phyloP scores from a whole-genome alignment of 2,329 filamentous ascomycete species.

The Paraphaeosphaeria minitans region DNA sequence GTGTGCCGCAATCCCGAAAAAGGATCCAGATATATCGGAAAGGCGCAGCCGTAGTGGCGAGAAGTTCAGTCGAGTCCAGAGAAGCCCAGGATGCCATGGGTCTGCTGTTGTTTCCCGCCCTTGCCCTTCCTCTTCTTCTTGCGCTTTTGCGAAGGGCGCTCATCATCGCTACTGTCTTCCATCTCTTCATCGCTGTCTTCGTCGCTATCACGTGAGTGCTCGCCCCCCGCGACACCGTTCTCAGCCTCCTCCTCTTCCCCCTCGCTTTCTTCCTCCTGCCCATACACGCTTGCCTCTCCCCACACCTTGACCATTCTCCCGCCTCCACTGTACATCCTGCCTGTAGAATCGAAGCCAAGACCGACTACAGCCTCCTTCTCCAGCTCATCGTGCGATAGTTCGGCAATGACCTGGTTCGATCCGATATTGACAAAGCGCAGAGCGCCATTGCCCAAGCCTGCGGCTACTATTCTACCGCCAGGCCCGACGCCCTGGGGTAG shows the following conservation, averaged over 20 bases:
- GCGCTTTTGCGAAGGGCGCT: constrained; percentile 47
- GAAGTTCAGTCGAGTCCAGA: constrained; percentile 37
- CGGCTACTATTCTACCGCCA: constrained; percentile 73
- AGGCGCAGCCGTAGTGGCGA: background rate
- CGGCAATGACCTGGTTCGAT: constrained; percentile 70
- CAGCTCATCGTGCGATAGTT: constrained; percentile 78
- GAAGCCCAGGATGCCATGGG: constrained; percentile 44
- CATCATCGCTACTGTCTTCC: constrained; percentile 52
- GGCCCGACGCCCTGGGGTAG: constrained; percentile 73
- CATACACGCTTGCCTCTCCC: constrained; percentile 74
- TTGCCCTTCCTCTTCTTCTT: constrained; percentile 52
- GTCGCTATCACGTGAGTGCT: constrained; percentile 44
- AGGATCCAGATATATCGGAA: background rate
- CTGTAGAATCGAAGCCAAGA: constrained; percentile 81
- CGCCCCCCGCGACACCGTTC: constrained; percentile 40
- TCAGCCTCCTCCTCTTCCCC: constrained; percentile 58
- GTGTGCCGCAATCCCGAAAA: background rate
- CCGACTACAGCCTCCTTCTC: constrained; percentile 74
- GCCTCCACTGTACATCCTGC: constrained; percentile 87
- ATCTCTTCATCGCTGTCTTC: constrained; percentile 52
- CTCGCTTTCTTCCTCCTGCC: constrained; percentile 47
- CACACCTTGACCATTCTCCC: constrained; percentile 88
- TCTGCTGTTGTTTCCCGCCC: constrained; percentile 37
- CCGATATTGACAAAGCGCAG: constrained; percentile 79
- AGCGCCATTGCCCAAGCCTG: constrained; percentile 80